A percentile compares a stretch with the other conserved stretches of the same genome.
Evolutionary conservation across 805 yeast genomes (phyloP).

Genomic region (Ogataea pini): DNA sequence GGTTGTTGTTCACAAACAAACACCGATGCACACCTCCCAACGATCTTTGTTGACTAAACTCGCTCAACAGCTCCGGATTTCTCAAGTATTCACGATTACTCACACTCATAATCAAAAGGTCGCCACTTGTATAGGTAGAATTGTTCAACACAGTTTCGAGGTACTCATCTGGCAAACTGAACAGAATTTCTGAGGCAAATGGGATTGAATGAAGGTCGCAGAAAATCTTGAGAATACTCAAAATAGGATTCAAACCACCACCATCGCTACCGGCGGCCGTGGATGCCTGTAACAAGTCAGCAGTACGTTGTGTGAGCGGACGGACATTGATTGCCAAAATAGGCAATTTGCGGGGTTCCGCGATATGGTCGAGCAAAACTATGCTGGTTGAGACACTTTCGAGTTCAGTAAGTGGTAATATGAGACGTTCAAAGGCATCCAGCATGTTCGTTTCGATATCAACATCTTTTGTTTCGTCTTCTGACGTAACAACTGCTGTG

Average conservation of each 20-base stretch:
- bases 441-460: too few species aligned
- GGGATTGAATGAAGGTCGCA: slow-evolving; percentile 32
- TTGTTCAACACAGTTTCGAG: slow-evolving; percentile 27
- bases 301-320: slow-evolving; percentile 64
- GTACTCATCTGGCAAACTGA: slow-evolving; percentile 30
- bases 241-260: slow-evolving; percentile 39
- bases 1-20: slow-evolving; percentile 32
- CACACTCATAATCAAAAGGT: slow-evolving; percentile 29
- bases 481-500: slow-evolving; percentile 27
- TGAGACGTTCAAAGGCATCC: slow-evolving; percentile 24
- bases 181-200: slow-evolving; percentile 35
- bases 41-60: slow-evolving; percentile 15
- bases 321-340: slow-evolving; percentile 57
- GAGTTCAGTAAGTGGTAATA: slow-evolving; percentile 29
- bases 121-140: slow-evolving; percentile 19
- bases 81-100: slow-evolving; percentile 23
- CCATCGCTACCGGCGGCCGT: slow-evolving; percentile 30
- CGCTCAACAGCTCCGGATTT: slow-evolving; percentile 12
- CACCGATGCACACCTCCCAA: slow-evolving; percentile 18
- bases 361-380: slow-evolving; percentile 31
- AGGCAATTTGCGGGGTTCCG: slow-evolving; percentile 27
- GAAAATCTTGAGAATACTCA: slow-evolving; percentile 35
- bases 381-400: slow-evolving; percentile 34
- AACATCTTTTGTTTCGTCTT: slow-evolving; percentile 8
- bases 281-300: slow-evolving; percentile 69